phyloP scores from a whole-genome alignment of 345 rosid genomes.

The Salix koriyanagi region DNA sequence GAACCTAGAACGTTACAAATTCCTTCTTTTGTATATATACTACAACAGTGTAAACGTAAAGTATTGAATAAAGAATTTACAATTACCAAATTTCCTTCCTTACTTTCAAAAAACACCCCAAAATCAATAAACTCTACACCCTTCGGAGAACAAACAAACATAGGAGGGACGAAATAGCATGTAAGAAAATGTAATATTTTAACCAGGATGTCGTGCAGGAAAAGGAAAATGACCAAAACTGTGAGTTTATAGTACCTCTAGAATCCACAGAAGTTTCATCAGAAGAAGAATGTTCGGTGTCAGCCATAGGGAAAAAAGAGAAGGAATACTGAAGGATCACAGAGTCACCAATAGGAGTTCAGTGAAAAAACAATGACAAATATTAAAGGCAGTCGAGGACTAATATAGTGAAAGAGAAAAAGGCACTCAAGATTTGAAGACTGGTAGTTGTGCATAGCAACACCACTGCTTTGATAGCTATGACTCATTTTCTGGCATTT shows the following conservation, averaged over 20 bases:
- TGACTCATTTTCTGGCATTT: background rate
- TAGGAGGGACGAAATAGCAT: background rate
- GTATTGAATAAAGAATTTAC: too few species aligned
- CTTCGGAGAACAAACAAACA: background rate
- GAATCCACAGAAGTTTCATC: constrained; percentile 28
- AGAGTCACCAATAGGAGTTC: background rate
- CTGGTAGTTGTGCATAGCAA: constrained; percentile 2
- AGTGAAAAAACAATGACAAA: background rate
- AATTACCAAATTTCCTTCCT: too few species aligned
- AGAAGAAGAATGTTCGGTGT: constrained; percentile 47
- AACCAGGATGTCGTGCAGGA: background rate
- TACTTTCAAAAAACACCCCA: too few species aligned
- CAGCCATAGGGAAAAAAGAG: constrained; percentile 35
- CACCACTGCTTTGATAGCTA: background rate
- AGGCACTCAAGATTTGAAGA: background rate
- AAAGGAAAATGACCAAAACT: background rate
- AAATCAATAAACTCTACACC: background rate
- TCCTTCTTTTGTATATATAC: too few species aligned
- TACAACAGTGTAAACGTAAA: too few species aligned
- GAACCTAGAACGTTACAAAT: too few species aligned
- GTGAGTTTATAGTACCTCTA: constrained; percentile 25
- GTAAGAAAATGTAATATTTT: background rate
- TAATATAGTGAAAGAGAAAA: background rate
- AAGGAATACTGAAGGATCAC: too few species aligned
- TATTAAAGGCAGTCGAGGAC: background rate